These are phyloP conservation scores for Lojkania enalia DNA, from an alignment of 2,329 filamentous ascomycete genomes.

Conservation along the genomic window DNA sequence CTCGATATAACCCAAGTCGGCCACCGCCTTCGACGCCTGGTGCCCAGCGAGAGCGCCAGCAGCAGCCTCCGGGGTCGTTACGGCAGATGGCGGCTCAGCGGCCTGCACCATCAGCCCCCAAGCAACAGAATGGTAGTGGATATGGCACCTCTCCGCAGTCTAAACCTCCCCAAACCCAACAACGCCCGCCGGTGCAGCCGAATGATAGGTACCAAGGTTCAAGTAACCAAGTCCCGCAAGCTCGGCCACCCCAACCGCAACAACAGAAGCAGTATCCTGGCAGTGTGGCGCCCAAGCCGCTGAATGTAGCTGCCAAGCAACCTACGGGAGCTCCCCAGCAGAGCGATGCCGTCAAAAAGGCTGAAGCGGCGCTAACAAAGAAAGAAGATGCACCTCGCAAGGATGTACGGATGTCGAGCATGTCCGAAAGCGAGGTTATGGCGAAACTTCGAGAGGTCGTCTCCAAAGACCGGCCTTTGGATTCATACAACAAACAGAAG, in stretches of 20 bases:
- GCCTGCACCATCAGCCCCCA: constrained; percentile 75
- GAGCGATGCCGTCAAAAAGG: constrained; percentile 78
- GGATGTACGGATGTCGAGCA: constrained; percentile 97
- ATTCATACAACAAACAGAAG: constrained; percentile 98
- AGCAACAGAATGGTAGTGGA: constrained; percentile 42
- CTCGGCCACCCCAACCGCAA: constrained; percentile 45
- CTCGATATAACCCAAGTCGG: constrained; percentile 83
- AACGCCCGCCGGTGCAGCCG: constrained; percentile 50
- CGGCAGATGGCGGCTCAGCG: constrained; percentile 71
- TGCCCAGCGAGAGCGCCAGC: constrained; percentile 49
- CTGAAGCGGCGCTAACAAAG: constrained; percentile 79
- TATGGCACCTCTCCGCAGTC: constrained; percentile 34
- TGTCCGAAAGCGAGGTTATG: constrained; percentile 98
- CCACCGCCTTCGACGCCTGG: constrained; percentile 79
- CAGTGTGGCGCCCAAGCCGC: constrained; percentile 58
- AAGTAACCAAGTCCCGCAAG: constrained; percentile 45
- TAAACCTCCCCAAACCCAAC: constrained; percentile 31
- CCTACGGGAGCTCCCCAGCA: constrained; percentile 54
- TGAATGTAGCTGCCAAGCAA: constrained; percentile 55
- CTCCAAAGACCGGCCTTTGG: constrained; percentile 89
- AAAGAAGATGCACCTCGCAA: constrained; percentile 76
- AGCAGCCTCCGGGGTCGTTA: constrained; percentile 55
- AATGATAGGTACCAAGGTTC: constrained; percentile 44
- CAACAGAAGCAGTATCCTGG: constrained; percentile 43
- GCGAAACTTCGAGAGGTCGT: constrained; percentile 91